Base-by-base conservation (phyloP, 1,284 basidiomycete species). In the Naganishia sp. region DNA sequence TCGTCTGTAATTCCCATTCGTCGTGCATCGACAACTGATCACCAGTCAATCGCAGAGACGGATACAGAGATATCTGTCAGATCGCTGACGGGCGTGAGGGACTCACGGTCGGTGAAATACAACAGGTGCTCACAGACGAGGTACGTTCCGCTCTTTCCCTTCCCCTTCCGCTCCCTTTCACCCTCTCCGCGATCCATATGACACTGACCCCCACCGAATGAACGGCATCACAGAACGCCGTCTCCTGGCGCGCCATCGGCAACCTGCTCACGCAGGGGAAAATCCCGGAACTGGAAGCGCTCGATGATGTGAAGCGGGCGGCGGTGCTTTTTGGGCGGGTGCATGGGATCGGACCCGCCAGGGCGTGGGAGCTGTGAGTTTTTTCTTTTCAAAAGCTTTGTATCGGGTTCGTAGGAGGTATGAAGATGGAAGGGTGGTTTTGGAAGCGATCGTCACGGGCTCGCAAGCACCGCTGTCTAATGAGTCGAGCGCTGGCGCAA, bases 171-270 rank as follows among this genome's bases (percentile, higher is more conserved):
- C 39, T 18, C 23, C 9, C 25, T 10, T 7, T 28, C 52, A 43
- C 54, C 39, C 11, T 33, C 28, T 28, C 28, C 1, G 21, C 28
- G 16, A n/a, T 31, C 39, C 44, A 39, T 5, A 39, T 5, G 28
- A 5, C 28, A 28, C 28, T 28, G 28, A 28, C 28, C 28, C 28
- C 28, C 28, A 28, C 21, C 23, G 16, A 21, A 6, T 31, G 25
- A 15, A 21, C 28, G 28, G 28, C 28, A 15, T 7, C 11, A 21
- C 31, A 76, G 75, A 72, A 75, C 64, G 72, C 72, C 13, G 72
- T 75, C 7, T 65, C 70, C 2, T 76, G 75, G 74, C 65, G 70
- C 28, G 44, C 73, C 23, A 73, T 76, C 31, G 48, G 64, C 16
- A 61, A 75, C 21, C 61, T 75, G 15, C 46, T 74, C 18, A 59